A percentile compares a stretch with the other conserved stretches of the same genome.
phyloP scores from a whole-genome alignment of 192 early-diverging fungal species.

The Cetraspora pellucida region DNA sequence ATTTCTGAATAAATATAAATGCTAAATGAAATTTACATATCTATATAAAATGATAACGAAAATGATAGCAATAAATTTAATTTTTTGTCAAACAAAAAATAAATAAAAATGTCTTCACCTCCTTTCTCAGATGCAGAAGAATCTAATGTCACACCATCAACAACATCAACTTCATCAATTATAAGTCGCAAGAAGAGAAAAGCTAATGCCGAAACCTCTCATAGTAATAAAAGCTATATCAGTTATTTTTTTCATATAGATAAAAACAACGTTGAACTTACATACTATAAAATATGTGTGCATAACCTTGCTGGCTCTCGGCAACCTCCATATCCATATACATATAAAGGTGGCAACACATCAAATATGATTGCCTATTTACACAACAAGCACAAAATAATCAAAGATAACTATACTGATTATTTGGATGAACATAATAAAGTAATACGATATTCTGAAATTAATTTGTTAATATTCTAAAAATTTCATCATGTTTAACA shows the following conservation, averaged over 20 bases:
- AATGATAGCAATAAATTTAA: no score
- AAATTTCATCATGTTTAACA: no score
- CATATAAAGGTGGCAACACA: not conserved
- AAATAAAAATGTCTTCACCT: no score
- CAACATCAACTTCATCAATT: not conserved
- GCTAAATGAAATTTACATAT: no score
- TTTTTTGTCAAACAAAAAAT: no score
- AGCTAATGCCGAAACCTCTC: not conserved
- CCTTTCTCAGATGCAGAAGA: no score
- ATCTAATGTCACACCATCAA: no score
- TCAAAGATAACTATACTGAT: constrained; percentile 7
- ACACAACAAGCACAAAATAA: not conserved
- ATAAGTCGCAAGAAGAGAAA: not conserved
- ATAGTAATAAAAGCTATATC: constrained; percentile 12
- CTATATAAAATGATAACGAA: no score
- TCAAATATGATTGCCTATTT: constrained; percentile 1
- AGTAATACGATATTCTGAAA: not conserved
- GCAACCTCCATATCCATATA: constrained; percentile 11
- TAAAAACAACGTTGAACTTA: not conserved
- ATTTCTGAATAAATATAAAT: no score
- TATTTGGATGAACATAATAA: constrained; percentile 13
- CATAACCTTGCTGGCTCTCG: no score
- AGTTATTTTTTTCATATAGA: constrained; percentile 5
- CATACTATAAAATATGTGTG: constrained; percentile 20
- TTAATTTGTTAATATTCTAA: not conserved